Conservation (phyloP, 805 yeast species). For the Kluyveromyces lactis region DNA sequence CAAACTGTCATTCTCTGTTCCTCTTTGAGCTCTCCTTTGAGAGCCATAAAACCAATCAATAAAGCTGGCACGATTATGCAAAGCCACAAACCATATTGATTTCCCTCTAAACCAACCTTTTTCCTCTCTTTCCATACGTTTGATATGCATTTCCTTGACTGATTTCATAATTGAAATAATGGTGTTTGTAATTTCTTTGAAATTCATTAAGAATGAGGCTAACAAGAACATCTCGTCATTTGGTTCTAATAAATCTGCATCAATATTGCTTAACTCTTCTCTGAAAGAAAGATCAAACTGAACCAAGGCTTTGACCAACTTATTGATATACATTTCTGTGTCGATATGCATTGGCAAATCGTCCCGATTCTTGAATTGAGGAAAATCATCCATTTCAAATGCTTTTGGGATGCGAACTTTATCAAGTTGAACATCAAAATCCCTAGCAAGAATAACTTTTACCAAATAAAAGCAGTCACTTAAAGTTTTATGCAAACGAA, state of each 20-base stretch:
- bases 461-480: conserved; percentile 28
- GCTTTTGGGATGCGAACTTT: conserved; percentile 13
- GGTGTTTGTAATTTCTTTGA: conserved; percentile 32
- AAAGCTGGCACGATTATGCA: conserved; percentile 28
- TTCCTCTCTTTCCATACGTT: conserved; percentile 26
- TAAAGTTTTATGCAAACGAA: conserved; percentile 27
- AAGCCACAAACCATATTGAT: conserved; percentile 36
- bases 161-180: conserved; percentile 28
- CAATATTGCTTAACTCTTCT: conserved; percentile 26
- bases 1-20: conserved; percentile 31
- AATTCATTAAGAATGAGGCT: conserved; percentile 42
- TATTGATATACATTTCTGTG: conserved; percentile 19
- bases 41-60: conserved; percentile 31
- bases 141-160: conserved; percentile 23
- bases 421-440: conserved; percentile 33
- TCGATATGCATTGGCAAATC: conserved; percentile 18
- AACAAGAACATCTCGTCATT: conserved; percentile 42
- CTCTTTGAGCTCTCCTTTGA: conserved; percentile 1
- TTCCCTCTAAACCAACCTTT: conserved; percentile 32
- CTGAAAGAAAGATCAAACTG: conserved; percentile 30
- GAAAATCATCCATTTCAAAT: conserved; percentile 11
- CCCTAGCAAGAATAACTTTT: conserved; percentile 30
- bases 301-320: conserved; percentile 26
- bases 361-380: conserved; percentile 9
- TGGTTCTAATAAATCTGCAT: conserved; percentile 32